Base-by-base conservation (phyloP, 805 yeast species). In the Candida nemodendra region DNA sequence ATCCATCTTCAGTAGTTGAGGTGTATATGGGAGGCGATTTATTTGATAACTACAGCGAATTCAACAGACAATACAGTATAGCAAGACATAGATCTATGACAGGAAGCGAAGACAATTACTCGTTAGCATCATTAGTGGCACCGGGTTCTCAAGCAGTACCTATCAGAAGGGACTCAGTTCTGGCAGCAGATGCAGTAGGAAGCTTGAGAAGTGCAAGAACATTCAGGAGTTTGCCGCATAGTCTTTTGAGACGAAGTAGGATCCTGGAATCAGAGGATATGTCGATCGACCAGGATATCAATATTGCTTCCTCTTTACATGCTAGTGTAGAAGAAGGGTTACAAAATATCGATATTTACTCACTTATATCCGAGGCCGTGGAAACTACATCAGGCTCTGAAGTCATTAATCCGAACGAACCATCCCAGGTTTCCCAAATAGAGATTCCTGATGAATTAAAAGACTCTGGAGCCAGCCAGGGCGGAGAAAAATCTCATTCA, bases 131-230 rank as follows among this genome's bases (percentile, higher is more conserved):
- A 3, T 17, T 56, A 4, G 40, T 51, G 9, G 31, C 30, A 12
- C 54, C 62, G 1, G 56, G 51, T 6, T 34, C 44, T 3, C 40
- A 30, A 4, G 40, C 42, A 2, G 42, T 55, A 14, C 54, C 59
- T 3, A 56, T 58, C 8, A 38, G 56, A 28, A 40, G 55, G 31
- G 62, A 57, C 21, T 44, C 54, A 7, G 19, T 41, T 12, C 13
- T 31, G 31, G 38, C 32, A 11, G 13, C 27, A 2, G 17, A 7
- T 8, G 31, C 6, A 5, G 16, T 25, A 8, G 28, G 28, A 4
- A 37, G 38, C 21, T 25, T 19, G 9, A 23, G 31, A 32, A 34
- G 37, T 13, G n/a, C 37, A 31, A 31, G 19, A 18, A 31, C 24
- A 8, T 11, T 32, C 12, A 13, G 36, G 15, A 24, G 29, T 13